Conservation (phyloP, 2,329 filamentous ascomycete species). For the Microdochium paspali region DNA sequence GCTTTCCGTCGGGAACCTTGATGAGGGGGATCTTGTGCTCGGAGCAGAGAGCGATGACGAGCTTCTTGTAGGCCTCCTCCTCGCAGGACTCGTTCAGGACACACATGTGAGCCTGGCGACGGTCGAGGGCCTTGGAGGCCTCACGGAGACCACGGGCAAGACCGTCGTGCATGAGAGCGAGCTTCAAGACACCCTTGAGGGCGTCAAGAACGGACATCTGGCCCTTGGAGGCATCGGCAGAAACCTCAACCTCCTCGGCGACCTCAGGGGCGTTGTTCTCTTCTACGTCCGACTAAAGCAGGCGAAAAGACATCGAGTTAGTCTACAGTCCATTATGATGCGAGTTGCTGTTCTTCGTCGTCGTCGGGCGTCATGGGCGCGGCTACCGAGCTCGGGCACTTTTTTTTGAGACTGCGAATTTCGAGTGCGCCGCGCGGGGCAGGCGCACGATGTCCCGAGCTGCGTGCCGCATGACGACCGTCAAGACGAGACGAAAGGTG, state of each 20-base stretch:
- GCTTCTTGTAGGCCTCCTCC: conserved; percentile 99
- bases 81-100: conserved; percentile 99
- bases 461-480: neutral
- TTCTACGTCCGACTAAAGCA: conserved; percentile 96
- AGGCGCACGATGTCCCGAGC: neutral
- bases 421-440: neutral
- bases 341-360: no score
- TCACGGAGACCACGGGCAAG: conserved; percentile 97
- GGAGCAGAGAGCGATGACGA: conserved; percentile 94
- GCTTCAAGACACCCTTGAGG: conserved; percentile 97
- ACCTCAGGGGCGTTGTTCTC: conserved; percentile 85
- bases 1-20: conserved; percentile 99
- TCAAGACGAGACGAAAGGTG: neutral
- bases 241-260: conserved; percentile 87
- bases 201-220: conserved; percentile 98
- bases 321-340: conserved; percentile 1
- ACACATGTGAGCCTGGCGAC: conserved; percentile 99
- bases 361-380: neutral
- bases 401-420: neutral
- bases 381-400: neutral
- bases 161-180: conserved; percentile 98
- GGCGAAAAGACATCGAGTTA: neutral
- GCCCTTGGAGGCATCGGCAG: conserved; percentile 78
- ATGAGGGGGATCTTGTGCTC: conserved; percentile 99
- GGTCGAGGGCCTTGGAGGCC: conserved; percentile 96